Evolutionary conservation across 2,329 filamentous ascomycete genomes (phyloP), one percentile per base, ranked within the genome.

Genomic region (Trichoderma sp.): DNA sequence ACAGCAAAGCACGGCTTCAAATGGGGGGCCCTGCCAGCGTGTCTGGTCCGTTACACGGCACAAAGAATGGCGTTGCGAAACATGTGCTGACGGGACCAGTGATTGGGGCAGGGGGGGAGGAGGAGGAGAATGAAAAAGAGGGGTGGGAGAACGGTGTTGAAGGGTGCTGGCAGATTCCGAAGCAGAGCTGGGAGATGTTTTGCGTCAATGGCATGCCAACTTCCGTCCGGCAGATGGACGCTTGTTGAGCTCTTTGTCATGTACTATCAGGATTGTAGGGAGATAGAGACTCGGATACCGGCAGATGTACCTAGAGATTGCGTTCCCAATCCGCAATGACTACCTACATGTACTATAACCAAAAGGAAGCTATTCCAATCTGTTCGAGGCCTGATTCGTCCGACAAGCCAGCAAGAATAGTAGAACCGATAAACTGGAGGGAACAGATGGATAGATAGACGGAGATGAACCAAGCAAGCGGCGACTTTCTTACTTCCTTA

Each of bases 111-210:
- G 55, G 26, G 9, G 43, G n/a, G 28, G 44, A 39, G 28, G 28
- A 58, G 30, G 30, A 47, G 45, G 30, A 17, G n/a, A 3, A 39
- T 3, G 10, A 5, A 5, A 5, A 39, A 39, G 34, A 39, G 45
- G 30, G 57, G 45, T 30, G 21, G n/a, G 21, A 14, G 34, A 14
- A 39, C 34, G 12, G 12, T 39, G 21, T 39, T 14, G 45, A 50
- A 60, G 59, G 50, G 59, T 55, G 59, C 50, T 47, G 50, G 48
- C 59, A 55, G 26, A 44, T 62, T 55, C 50, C 50, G 50, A 51
- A n/a, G 59, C 48, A 44, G 39, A 44, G 54, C n/a, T 39, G 19
- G 19, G 39, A 19, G 41, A 58, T 30, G 17, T 15, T 15, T 26
- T 47, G 55, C 14, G 48, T 39, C 45, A 17, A 47, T 52, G 50